A percentile compares a stretch with the other conserved stretches of the same genome.
Conservation (phyloP, 2,329 filamentous ascomycete species). For the Trichoderma gracile region DNA sequence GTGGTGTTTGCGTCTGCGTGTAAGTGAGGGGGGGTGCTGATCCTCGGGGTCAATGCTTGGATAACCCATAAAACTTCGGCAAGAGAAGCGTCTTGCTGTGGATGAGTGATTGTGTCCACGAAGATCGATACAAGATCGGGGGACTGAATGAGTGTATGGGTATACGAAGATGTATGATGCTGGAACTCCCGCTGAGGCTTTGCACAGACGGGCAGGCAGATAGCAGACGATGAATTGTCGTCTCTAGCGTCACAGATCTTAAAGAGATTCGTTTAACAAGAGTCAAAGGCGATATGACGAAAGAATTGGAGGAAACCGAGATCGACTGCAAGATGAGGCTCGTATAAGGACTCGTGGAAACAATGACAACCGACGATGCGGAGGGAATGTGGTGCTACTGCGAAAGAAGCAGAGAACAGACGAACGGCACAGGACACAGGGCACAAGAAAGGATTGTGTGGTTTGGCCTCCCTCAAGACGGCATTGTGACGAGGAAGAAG, state of each 20-base stretch:
- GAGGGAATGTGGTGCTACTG: conserved; percentile 4
- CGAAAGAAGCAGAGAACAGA: background rate
- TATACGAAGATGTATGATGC: background rate
- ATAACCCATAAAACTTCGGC: conserved; percentile 15
- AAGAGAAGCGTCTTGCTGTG: conserved; percentile 7
- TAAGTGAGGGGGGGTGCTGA: conserved; percentile 15
- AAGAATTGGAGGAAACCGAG: background rate
- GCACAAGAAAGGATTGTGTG: conserved; percentile 2
- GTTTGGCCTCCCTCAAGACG: conserved; percentile 3
- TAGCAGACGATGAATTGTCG: no score
- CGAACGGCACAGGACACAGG: background rate
- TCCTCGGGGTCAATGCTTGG: conserved; percentile 2
- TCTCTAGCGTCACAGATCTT: no score
- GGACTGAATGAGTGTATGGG: conserved; percentile 2
- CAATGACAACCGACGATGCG: background rate
- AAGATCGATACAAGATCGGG: background rate
- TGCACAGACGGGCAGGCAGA: background rate
- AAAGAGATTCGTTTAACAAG: background rate
- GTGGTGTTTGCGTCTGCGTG: conserved; percentile 1
- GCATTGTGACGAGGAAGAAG: conserved; percentile 4
- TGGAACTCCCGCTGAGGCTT: background rate
- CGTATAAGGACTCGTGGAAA: background rate
- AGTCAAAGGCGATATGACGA: background rate
- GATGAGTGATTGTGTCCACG: conserved; percentile 2
- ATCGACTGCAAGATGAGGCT: background rate